Evolutionary conservation across 257 asterid genomes (phyloP), one percentile per base, ranked within the genome.

Genomic region (Galeopsis tetrahit): DNA sequence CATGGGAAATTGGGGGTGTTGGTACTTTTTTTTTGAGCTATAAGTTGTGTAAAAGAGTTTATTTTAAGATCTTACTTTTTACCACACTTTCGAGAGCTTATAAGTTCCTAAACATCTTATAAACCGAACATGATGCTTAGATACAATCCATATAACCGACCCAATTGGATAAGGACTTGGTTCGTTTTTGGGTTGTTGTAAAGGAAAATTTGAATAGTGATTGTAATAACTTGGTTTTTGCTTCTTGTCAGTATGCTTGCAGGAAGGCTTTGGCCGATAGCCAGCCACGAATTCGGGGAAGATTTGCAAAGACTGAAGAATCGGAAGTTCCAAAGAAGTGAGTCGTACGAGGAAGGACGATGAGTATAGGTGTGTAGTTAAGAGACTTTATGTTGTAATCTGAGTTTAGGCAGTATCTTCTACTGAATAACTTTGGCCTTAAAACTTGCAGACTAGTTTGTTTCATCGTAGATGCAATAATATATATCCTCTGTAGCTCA

Each of bases 191-290:
- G 4, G 10, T 10, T 28, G 11, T 58, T 33, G 42, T 31, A 58
- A 58, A 13, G 28, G 46, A 34, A 62, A n/a, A 2, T 35, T 7
- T 17, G 56, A 17, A 14, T n/a, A 33, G 56, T 2, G 2, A 10
- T 7, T 17, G 56, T 3, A 8, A 10, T n/a, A 42, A 53, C 15
- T 33, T 59, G 35, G 35, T 60, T 49, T 43, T 4, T 53, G 11
- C 32, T 70, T 68, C 10, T 36, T 49, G 40, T 58, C 87, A 93
- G 98, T 93, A 93, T 49, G 98, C 97, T 57, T 93, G 98, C 96
- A 87, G 98, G 96, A 93, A 93, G 82, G 98, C 94, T 10, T 79
- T 93, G 79, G 98, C 98, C 0, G 98, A 93, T 62, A 93, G 88
- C 82, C 98, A 93, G 71, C 98, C 98, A 4, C 87, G 98, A 77